A percentile compares a stretch with the other conserved stretches of the same genome.
Evolutionary conservation across 306 rosid species (phyloP).

Genomic region (Prunus davidiana): DNA sequence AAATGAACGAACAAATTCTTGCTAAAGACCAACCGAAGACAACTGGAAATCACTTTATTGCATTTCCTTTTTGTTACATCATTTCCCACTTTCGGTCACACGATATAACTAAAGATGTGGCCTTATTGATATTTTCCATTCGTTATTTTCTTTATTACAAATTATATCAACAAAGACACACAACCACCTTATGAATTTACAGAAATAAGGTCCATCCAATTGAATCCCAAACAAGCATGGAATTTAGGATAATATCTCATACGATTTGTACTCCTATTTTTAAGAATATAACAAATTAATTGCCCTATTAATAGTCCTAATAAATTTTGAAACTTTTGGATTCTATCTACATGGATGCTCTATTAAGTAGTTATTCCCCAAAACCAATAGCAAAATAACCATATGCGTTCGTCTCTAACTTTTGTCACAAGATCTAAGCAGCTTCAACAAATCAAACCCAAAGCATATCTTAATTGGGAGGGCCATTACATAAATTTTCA

Average conservation of each 20-base stretch:
- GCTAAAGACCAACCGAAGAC: slow-evolving; percentile 1
- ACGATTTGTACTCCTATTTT: background rate
- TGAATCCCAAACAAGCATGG: background rate
- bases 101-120: too few relatives aligned
- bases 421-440: background rate
- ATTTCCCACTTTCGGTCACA: background rate
- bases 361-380: background rate
- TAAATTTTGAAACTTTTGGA: background rate
- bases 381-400: background rate
- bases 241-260: background rate
- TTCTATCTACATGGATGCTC: background rate
- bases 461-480: too few relatives aligned
- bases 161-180: background rate
- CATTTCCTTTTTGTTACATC: background rate
- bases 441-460: too few relatives aligned
- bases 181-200: background rate
- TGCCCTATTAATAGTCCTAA: background rate
- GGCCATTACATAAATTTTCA: too few relatives aligned
- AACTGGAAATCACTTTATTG: background rate
- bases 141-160: background rate
- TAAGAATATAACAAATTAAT: background rate
- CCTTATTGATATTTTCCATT: background rate
- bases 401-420: background rate
- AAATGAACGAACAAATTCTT: background rate
- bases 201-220: background rate